phyloP scores from a whole-genome alignment of 768 basidiomycete species.

The Ramaria sp. region DNA sequence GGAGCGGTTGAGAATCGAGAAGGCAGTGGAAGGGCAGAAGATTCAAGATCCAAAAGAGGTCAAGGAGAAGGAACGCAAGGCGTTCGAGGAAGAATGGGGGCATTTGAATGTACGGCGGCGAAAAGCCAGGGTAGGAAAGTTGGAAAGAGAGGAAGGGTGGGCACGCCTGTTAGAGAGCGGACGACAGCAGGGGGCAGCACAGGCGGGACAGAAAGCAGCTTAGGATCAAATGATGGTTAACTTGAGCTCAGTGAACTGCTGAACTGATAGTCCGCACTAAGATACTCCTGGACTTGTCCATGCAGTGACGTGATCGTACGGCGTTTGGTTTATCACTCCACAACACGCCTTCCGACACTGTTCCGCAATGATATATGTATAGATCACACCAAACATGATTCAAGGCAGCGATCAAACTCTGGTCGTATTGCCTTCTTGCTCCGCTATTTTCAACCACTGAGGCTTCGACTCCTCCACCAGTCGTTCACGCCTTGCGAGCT shows the following conservation, averaged over 20 bases:
- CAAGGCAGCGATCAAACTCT: no score
- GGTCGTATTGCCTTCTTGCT: neutral
- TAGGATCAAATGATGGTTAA: no score
- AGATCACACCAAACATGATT: no score
- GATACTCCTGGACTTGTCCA: no score
- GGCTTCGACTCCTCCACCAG: neutral
- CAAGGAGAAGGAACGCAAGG: neutral
- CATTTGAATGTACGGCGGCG: conserved; percentile 5
- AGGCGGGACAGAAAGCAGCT: neutral
- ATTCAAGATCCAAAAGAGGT: neutral
- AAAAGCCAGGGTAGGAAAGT: conserved; percentile 4
- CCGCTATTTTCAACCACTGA: neutral
- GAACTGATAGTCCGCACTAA: no score
- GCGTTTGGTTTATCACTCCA: no score
- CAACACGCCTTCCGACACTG: no score
- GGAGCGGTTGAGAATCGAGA: neutral
- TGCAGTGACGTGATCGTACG: no score
- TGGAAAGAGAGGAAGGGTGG: conserved; percentile 6
- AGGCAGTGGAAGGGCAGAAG: conserved; percentile 6
- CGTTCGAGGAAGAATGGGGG: conserved; percentile 1
- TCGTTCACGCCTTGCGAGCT: neutral
- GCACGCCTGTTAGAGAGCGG: neutral
- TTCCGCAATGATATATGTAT: no score
- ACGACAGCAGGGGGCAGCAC: neutral
- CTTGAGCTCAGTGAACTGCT: no score